Base-by-base conservation (phyloP, 2,329 filamentous ascomycete species). In the Colletotrichum phormii region DNA sequence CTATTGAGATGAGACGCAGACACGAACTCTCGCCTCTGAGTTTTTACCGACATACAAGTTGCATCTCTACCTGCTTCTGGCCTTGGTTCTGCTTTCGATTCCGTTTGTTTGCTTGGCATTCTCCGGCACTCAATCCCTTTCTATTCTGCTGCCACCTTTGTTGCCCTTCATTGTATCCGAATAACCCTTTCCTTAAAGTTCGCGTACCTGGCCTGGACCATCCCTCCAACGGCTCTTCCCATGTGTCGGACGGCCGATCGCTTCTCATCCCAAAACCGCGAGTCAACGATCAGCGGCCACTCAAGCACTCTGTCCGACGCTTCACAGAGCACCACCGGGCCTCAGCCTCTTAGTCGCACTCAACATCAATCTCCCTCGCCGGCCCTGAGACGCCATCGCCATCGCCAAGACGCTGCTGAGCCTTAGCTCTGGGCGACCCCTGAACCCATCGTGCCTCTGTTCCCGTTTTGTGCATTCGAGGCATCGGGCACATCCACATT, bases 361-460 rank as follows among this genome's bases (percentile, higher is more conserved):
- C 46, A 15, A 24, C 33, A 15, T 66, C 51, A 26, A 33, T 59
- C 53, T 66, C 53, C 35, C 53, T 66, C 63, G 60, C n/a, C 49
- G n/a, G 35, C 18, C 26, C 65, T 60, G 60, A 72, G 66, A 70
- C 54, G 60, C 71, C 66, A 64, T 70, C 35, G 54, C 66, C 49
- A 73, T 71, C 67, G 71, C 71, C 71, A 73, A 73, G 71, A 18
- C 66, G 55, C 60, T 72, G 55, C 22, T 51, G 54, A 64, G 66
- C 64, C 70, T 65, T 72, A 70, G 70, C 66, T 70, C 70, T 64
- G n/a, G 35, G 18, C 46, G 46, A 71, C 60, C 71, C 61, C 71
- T 73, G 71, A 51, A 61, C 13, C 49, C 65, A 37, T 62, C 37
- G 26, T 29, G 42, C 37, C 57, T 37, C 37, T 33, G 33, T 64